Conservation (phyloP, 2,329 filamentous ascomycete genomes). For the Gnomoniopsis smithogilvyi region DNA sequence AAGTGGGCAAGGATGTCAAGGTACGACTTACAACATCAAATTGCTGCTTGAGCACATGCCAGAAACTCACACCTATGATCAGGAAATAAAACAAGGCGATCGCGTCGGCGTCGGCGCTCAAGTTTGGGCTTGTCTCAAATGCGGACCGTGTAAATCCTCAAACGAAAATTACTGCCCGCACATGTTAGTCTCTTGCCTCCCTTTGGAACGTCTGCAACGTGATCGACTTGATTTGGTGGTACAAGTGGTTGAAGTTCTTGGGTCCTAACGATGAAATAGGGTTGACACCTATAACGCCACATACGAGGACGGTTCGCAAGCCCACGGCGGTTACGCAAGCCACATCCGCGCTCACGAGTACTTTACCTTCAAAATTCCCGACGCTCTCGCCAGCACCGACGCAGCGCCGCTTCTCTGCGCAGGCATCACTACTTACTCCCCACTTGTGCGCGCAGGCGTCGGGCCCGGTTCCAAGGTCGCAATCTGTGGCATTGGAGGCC, state of each 20-base stretch:
- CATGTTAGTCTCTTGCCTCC: conserved; percentile 29
- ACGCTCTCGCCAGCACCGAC: conserved; percentile 43
- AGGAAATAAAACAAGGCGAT: conserved; percentile 56
- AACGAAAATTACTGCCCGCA: conserved; percentile 51
- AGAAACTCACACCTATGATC: conserved; percentile 21
- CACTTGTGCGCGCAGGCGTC: conserved; percentile 62
- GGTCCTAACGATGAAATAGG: not conserved
- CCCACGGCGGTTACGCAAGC: conserved; percentile 62
- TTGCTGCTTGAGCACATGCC: conserved; percentile 25
- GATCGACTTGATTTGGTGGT: too few species aligned
- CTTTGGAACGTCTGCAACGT: not conserved
- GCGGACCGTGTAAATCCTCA: conserved; percentile 40
- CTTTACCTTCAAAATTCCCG: conserved; percentile 60
- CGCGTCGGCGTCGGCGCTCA: conserved; percentile 64
- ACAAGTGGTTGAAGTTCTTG: too few species aligned
- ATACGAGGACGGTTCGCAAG: conserved; percentile 50
- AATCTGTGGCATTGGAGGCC: conserved; percentile 68
- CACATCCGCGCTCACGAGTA: conserved; percentile 49
- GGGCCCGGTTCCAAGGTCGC: conserved; percentile 71
- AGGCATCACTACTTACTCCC: conserved; percentile 71
- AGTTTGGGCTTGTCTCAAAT: conserved; percentile 53
- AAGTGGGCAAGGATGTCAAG: conserved; percentile 39
- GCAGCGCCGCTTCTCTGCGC: conserved; percentile 73
- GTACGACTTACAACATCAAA: conserved; percentile 25
- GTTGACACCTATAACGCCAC: conserved; percentile 54